phyloP scores from a whole-genome alignment of 768 basidiomycete genomes.

The Wakefieldia striispora region DNA sequence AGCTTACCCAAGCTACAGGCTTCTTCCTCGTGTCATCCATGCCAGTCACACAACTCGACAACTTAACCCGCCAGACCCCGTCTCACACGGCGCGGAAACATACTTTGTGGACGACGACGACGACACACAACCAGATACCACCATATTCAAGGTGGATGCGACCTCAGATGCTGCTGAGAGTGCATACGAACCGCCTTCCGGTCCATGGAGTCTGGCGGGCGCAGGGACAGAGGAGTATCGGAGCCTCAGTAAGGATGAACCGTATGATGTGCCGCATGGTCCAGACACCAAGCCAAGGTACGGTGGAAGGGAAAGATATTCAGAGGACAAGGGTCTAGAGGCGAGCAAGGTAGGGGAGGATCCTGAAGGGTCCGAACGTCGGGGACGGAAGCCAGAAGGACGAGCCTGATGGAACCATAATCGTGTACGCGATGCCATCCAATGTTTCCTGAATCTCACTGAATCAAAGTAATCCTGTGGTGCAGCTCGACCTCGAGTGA shows the following conservation, averaged over 20 bases:
- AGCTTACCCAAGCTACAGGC: neutral
- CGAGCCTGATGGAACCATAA: slow-evolving; percentile 8
- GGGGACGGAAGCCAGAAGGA: slow-evolving; percentile 35
- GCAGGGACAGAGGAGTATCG: slow-evolving; percentile 33
- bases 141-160: slow-evolving; percentile 46
- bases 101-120: slow-evolving; percentile 50
- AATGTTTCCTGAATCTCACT: no score
- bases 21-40: slow-evolving; percentile 8
- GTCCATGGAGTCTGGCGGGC: slow-evolving; percentile 42
- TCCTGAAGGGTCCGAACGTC: slow-evolving; percentile 36
- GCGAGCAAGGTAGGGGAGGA: slow-evolving; percentile 35
- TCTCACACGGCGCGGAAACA: slow-evolving; percentile 37
- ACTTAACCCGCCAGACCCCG: slow-evolving; percentile 3
- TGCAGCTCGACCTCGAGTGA: no score
- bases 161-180: slow-evolving; percentile 42
- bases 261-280: slow-evolving; percentile 19
- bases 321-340: slow-evolving; percentile 30
- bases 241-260: slow-evolving; percentile 24
- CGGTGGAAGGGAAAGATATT: slow-evolving; percentile 17
- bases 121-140: slow-evolving; percentile 37
- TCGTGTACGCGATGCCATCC: no score
- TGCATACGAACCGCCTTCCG: slow-evolving; percentile 50
- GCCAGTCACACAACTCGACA: neutral
- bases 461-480: no score
- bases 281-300: slow-evolving; percentile 18